phyloP scores from a whole-genome alignment of 345 rosid species.

The Mercurialis annua region DNA sequence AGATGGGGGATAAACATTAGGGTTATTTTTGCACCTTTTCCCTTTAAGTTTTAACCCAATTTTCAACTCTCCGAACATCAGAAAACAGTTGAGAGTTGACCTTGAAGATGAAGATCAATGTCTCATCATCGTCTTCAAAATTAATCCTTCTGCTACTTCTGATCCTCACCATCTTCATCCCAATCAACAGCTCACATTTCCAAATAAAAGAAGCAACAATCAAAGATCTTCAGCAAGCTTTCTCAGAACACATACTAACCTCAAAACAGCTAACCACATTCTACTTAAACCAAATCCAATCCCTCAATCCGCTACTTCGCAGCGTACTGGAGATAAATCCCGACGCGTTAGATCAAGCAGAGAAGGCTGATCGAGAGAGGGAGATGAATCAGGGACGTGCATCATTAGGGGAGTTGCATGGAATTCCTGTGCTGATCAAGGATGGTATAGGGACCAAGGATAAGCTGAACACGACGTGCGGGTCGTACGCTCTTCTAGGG shows the following conservation, averaged over 20 bases:
- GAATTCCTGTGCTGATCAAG: conserved; percentile 44
- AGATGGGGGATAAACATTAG: too few species aligned
- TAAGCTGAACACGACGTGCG: conserved; percentile 31
- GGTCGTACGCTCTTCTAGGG: conserved; percentile 40
- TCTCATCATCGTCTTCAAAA: too few species aligned
- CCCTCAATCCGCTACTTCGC: conserved; percentile 32
- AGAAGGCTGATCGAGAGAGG: conserved; percentile 25
- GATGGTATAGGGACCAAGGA: conserved; percentile 35
- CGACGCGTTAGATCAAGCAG: conserved; percentile 31
- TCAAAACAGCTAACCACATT: conserved; percentile 27
- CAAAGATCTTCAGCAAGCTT: conserved; percentile 23
- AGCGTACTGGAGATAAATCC: conserved; percentile 36
- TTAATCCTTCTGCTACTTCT: too few species aligned
- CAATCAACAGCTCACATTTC: not conserved
- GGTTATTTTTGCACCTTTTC: too few species aligned
- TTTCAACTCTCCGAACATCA: too few species aligned
- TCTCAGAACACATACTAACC: conserved; percentile 21
- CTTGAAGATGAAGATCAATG: too few species aligned
- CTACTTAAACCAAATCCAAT: conserved; percentile 27
- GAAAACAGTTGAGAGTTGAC: too few species aligned
- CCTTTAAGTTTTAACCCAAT: too few species aligned
- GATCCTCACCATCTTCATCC: not conserved
- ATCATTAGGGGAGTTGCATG: conserved; percentile 31
- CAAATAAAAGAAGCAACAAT: conserved; percentile 28
- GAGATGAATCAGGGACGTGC: conserved; percentile 3